Evolutionary conservation across 306 rosid species (phyloP).

Genomic region (Begonia loranthoides): DNA sequence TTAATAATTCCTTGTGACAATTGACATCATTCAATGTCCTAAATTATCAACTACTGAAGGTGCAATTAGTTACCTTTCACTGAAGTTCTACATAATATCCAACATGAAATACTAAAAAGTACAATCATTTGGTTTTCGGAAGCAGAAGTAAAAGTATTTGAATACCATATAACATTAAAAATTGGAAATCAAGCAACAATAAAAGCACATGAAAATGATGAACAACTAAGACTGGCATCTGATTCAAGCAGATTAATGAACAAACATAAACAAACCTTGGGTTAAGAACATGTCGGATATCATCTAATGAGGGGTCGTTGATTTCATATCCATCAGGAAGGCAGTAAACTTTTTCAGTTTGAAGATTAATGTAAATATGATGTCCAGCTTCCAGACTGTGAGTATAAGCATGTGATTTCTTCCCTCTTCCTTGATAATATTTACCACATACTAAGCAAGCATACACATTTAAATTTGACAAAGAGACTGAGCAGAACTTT

Average conservation of each 20-base stretch:
- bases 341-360: constrained; percentile 88
- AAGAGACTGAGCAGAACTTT: constrained; percentile 82
- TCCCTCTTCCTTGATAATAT: constrained; percentile 96
- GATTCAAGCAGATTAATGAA: not conserved
- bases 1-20: too few species aligned
- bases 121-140: not conserved
- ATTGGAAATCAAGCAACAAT: not conserved
- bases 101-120: not conserved
- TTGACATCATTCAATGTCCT: too few species aligned
- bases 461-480: constrained; percentile 84
- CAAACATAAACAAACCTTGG: constrained; percentile 56
- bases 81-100: too few species aligned
- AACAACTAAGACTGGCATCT: not conserved
- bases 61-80: too few species aligned
- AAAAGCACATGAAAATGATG: not conserved
- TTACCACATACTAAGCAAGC: constrained; percentile 96
- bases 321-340: constrained; percentile 98
- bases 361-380: constrained; percentile 88
- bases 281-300: constrained; percentile 84
- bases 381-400: constrained; percentile 98
- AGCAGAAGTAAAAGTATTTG: not conserved
- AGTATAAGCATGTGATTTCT: constrained; percentile 91
- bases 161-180: not conserved
- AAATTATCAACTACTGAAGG: too few species aligned
- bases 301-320: constrained; percentile 92